These are phyloP conservation scores for Leccinellum luteum DNA, from an alignment of 768 basidiomycete species.

Conservation along the genomic window DNA sequence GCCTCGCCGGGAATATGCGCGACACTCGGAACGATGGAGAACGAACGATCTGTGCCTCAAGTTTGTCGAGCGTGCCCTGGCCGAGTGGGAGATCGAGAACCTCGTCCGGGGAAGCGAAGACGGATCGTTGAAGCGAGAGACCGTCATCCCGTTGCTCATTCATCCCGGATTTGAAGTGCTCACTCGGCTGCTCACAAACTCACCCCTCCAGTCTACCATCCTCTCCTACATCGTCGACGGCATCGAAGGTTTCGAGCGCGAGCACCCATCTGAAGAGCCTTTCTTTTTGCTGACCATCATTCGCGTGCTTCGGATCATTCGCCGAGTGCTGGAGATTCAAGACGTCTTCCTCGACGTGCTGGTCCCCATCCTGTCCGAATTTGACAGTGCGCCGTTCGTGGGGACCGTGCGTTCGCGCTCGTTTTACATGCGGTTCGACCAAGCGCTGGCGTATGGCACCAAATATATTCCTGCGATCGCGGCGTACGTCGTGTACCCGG, in stretches of 20 bases:
- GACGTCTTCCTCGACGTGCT: slow-evolving; percentile 87
- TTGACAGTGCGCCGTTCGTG: slow-evolving; percentile 52
- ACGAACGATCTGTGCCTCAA: slow-evolving; percentile 82
- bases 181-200: slow-evolving; percentile 70
- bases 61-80: slow-evolving; percentile 82
- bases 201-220: slow-evolving; percentile 68
- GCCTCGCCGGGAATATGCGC: slow-evolving; percentile 68
- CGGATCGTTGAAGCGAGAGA: slow-evolving; percentile 46
- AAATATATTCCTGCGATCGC: slow-evolving; percentile 80
- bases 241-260: slow-evolving; percentile 70
- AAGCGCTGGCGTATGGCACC: slow-evolving; percentile 67
- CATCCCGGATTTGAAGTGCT: slow-evolving; percentile 91
- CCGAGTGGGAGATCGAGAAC: slow-evolving; percentile 76
- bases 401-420: slow-evolving; percentile 61
- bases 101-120: slow-evolving; percentile 60
- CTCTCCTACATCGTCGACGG: slow-evolving; percentile 82
- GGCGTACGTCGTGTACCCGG: slow-evolving; percentile 66
- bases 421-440: slow-evolving; percentile 71
- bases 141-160: slow-evolving; percentile 52
- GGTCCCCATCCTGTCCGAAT: slow-evolving; percentile 72
- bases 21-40: slow-evolving; percentile 78
- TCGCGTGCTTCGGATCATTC: slow-evolving; percentile 77
- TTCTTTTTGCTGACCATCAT: slow-evolving; percentile 74
- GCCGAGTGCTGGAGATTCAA: no score
- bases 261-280: slow-evolving; percentile 63